These are phyloP conservation scores for Cyberlindnera japonica DNA, from an alignment of 805 yeast genomes.

Conservation along the genomic window DNA sequence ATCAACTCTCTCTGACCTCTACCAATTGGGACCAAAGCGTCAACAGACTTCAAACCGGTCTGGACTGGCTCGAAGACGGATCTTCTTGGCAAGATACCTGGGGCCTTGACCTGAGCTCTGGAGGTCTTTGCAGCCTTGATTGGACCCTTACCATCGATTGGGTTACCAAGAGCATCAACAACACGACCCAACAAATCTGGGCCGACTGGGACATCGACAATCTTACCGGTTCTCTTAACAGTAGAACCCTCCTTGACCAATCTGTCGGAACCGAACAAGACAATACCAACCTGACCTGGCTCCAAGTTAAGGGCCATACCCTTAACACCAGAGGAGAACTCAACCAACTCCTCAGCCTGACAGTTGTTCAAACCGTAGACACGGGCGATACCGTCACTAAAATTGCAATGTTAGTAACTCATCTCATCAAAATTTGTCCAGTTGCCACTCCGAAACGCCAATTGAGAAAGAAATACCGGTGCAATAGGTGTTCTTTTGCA, in stretches of 20 bases:
- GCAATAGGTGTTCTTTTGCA: too few species aligned
- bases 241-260: conserved; percentile 98
- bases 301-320: conserved; percentile 99
- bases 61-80: conserved; percentile 99
- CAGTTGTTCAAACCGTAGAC: conserved; percentile 99
- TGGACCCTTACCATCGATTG: conserved; percentile 99
- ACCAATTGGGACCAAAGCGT: conserved; percentile 98
- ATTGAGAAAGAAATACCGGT: too few species aligned
- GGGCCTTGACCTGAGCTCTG: conserved; percentile 99
- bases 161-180: conserved; percentile 98
- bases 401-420: conserved; percentile 36
- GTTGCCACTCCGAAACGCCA: neutral
- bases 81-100: conserved; percentile 99
- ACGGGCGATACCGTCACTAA: conserved; percentile 99
- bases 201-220: conserved; percentile 99
- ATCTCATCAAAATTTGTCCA: neutral
- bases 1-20: conserved; percentile 99
- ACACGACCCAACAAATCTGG: conserved; percentile 98
- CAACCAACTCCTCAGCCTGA: conserved; percentile 99
- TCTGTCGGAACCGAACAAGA: conserved; percentile 98
- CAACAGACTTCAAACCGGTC: conserved; percentile 99
- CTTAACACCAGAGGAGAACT: conserved; percentile 98
- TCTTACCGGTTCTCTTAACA: conserved; percentile 99
- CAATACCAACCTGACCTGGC: conserved; percentile 99
- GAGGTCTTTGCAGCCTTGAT: conserved; percentile 76